Percentiles rank a stretch among this genome's conserved stretches.
These are phyloP conservation scores for Austroboletus festivus DNA, from an alignment of 768 basidiomycete genomes.

Conservation along the genomic window DNA sequence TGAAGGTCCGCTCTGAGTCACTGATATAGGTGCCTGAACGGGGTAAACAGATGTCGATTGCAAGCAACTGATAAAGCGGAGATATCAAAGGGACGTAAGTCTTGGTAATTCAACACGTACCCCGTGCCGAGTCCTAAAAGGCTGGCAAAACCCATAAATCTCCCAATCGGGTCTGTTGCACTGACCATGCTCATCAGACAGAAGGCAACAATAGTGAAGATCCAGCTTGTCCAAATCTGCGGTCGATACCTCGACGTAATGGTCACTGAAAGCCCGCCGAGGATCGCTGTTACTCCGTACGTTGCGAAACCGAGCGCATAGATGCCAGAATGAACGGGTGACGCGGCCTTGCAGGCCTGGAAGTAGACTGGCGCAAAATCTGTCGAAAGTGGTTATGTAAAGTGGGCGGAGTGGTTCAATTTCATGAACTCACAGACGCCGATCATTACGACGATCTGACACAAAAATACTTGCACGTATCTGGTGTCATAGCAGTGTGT, in stretches of 20 bases:
- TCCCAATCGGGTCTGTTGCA: constrained; percentile 21
- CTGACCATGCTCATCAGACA: constrained; percentile 35
- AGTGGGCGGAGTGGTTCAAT: neutral
- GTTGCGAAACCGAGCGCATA: constrained; percentile 19
- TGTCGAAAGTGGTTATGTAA: constrained; percentile 1
- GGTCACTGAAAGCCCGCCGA: constrained; percentile 31
- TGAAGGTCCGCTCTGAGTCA: constrained; percentile 41
- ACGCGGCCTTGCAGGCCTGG: constrained; percentile 38
- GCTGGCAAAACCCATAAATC: constrained; percentile 13
- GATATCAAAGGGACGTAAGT: neutral
- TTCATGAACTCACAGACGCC: constrained; percentile 20
- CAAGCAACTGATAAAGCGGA: neutral
- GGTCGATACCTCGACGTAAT: constrained; percentile 31
- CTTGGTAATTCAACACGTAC: neutral
- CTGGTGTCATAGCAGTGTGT: constrained; percentile 12
- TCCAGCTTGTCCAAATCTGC: constrained; percentile 34
- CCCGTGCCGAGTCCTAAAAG: constrained; percentile 1
- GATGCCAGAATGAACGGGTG: constrained; percentile 32
- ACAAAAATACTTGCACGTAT: constrained; percentile 26
- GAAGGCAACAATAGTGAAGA: constrained; percentile 29
- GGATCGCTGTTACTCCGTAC: constrained; percentile 30
- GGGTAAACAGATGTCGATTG: constrained; percentile 37
- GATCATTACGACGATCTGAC: constrained; percentile 12
- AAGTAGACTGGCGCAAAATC: constrained; percentile 43
- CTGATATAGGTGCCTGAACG: constrained; percentile 43